Evolutionary conservation across 2,329 filamentous ascomycete species (phyloP).

Genomic region (Balansia obtecta): DNA sequence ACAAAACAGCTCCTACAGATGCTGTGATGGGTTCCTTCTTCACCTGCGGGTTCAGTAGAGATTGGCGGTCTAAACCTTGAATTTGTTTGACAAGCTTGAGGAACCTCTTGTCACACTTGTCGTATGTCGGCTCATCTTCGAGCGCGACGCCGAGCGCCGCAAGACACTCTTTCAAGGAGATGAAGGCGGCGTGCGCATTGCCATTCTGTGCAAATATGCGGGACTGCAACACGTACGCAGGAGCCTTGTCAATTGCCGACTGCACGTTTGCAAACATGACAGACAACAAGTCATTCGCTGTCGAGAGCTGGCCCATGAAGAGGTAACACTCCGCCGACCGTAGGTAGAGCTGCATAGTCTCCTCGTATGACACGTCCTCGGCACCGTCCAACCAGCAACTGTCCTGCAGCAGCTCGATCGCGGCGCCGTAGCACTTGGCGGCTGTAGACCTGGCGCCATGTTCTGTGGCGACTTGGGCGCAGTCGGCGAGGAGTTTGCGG

Average conservation of each 20-base stretch:
- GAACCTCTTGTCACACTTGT: constrained; percentile 69
- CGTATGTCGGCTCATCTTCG: constrained; percentile 53
- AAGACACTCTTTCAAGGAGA: constrained; percentile 58
- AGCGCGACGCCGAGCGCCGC: constrained; percentile 55
- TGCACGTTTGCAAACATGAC: constrained; percentile 59
- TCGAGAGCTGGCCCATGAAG: constrained; percentile 59
- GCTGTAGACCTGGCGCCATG: constrained; percentile 74
- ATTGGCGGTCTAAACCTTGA: constrained; percentile 39
- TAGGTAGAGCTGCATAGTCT: constrained; percentile 70
- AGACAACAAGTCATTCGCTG: constrained; percentile 55
- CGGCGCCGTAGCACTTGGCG: constrained; percentile 67
- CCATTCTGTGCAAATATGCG: constrained; percentile 66
- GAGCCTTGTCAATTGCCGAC: constrained; percentile 66
- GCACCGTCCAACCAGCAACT: constrained; percentile 60
- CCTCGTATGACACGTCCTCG: constrained; percentile 70
- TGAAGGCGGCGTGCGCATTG: constrained; percentile 56
- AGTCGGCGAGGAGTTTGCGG: constrained; percentile 64
- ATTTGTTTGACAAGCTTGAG: constrained; percentile 48
- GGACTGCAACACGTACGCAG: constrained; percentile 72
- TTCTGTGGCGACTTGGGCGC: constrained; percentile 66
- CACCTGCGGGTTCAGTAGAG: constrained; percentile 30
- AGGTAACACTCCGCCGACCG: constrained; percentile 73
- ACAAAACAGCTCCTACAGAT: constrained; percentile 56
- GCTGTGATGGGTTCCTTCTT: constrained; percentile 40
- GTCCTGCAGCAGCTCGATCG: constrained; percentile 66